Evolutionary conservation across 768 basidiomycete genomes (phyloP).

Genomic region (Butyriboletus loyo): DNA sequence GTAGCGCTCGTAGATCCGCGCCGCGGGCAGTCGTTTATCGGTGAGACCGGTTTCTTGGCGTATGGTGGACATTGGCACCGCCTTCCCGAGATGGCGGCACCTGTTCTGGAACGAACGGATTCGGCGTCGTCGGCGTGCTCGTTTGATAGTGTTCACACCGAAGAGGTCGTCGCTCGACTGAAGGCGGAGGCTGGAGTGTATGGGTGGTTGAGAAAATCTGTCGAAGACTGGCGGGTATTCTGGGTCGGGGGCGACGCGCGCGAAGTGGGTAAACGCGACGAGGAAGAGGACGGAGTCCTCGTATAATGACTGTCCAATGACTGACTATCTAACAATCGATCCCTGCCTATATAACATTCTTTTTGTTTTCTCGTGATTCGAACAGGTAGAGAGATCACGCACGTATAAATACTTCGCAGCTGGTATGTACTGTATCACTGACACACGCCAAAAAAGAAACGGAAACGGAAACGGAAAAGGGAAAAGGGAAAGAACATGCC

Average conservation of each 20-base stretch:
- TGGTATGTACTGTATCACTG: constrained; percentile 18
- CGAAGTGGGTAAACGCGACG: constrained; percentile 22
- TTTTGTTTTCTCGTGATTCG: background rate
- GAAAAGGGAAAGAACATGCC: background rate
- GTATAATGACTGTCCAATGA: constrained; percentile 11
- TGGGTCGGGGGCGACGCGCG: constrained; percentile 68
- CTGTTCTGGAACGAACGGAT: constrained; percentile 40
- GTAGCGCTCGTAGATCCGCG: constrained; percentile 43
- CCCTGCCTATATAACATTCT: background rate
- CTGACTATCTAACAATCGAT: background rate
- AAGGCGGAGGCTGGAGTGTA: constrained; percentile 66
- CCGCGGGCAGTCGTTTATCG: constrained; percentile 59
- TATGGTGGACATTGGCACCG: constrained; percentile 49
- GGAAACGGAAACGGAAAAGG: background rate
- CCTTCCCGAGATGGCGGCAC: constrained; percentile 22
- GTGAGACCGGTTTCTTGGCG: constrained; percentile 51
- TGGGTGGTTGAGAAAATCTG: constrained; percentile 72
- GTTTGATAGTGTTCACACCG: constrained; percentile 49
- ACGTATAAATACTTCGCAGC: constrained; percentile 19
- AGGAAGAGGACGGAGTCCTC: constrained; percentile 33
- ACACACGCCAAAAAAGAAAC: constrained; percentile 12
- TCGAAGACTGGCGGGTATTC: constrained; percentile 75
- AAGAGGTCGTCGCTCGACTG: constrained; percentile 45
- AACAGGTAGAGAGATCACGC: constrained; percentile 2
- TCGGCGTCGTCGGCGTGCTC: constrained; percentile 46